Evolutionary conservation across 257 asterid genomes (phyloP), one percentile per base, ranked within the genome.

Genomic region (Salvia splendens): DNA sequence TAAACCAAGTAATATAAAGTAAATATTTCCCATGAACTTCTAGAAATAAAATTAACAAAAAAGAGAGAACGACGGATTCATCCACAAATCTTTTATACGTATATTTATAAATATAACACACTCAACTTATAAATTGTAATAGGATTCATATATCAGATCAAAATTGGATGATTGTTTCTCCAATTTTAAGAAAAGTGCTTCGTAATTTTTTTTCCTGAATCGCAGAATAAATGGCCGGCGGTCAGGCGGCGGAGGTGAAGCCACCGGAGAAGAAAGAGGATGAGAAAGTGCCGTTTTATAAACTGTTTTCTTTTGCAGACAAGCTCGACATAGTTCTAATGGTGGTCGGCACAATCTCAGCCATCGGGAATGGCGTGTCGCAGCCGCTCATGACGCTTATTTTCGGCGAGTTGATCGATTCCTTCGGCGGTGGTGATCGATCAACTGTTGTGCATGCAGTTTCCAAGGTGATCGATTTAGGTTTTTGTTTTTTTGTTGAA

Each of bases 361-460:
- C 92, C 6, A 52, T 78, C 7, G 87, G 66, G 0, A 85, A 77
- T 61, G 97, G 97, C n/a, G 24, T 85, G 38, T 33, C 96, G 3
- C 95, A 86, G 80, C 96, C 96, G 24, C 0, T 84, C 14, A 91
- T 86, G 96, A 79, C 95, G 5, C 72, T 88, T 15, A 65, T 88
- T 6, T 84, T 91, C 32, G 96, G 95, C 12, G 46, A 82, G 36
- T 72, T 91, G 65, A 77, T 91, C 6, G 85, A 91, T 75, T 54
- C 95, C 42, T 85, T 88, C 40, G 92, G 86, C 11, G 33, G 59
- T 2, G 40, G 78, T 12, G 67, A 46, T 67, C 47, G 6, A 0
- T 56, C 85, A 0, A 53, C 75, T 12, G 78, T 87, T 17, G 82
- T 82, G 54, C 83, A 78, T 72, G 73, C 45, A 63, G 77, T 89